Evolutionary conservation across 139 green algal species (phyloP).

Genomic region (Chlamydomonas asymmetrica): DNA sequence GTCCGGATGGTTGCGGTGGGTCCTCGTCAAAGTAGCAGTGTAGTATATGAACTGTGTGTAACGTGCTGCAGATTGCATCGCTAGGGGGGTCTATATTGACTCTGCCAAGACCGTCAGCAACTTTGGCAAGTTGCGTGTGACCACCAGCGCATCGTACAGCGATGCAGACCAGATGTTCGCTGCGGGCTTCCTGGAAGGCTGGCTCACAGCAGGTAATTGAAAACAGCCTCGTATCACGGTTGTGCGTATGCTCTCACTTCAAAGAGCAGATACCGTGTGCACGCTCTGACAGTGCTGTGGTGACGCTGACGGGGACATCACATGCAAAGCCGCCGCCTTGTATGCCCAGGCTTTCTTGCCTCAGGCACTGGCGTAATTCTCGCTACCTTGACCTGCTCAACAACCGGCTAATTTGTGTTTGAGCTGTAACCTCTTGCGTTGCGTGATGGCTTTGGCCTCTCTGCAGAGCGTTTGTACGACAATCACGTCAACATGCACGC

Average conservation of each 20-base stretch:
- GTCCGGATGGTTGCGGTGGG: too few relatives aligned
- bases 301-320: background rate
- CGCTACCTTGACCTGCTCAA: background rate
- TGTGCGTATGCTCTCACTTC: constrained; percentile 6
- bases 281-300: too few relatives aligned
- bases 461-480: constrained; percentile 47
- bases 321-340: background rate
- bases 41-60: too few relatives aligned
- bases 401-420: too few relatives aligned
- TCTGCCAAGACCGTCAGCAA: constrained; percentile 45
- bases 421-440: too few relatives aligned
- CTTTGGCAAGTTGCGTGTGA: constrained; percentile 62
- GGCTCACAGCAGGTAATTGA: constrained; percentile 46
- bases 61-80: background rate
- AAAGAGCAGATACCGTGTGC: background rate
- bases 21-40: too few relatives aligned
- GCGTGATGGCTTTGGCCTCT: too few relatives aligned
- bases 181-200: constrained; percentile 68
- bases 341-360: background rate
- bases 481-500: constrained; percentile 58
- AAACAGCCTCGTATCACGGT: background rate
- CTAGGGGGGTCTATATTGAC: constrained; percentile 45
- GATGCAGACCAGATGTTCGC: constrained; percentile 36
- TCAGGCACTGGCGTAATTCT: too few relatives aligned
- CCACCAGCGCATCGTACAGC: background rate